Base-by-base conservation (phyloP, 2,329 filamentous ascomycete species). In the Fusarium piperis region DNA sequence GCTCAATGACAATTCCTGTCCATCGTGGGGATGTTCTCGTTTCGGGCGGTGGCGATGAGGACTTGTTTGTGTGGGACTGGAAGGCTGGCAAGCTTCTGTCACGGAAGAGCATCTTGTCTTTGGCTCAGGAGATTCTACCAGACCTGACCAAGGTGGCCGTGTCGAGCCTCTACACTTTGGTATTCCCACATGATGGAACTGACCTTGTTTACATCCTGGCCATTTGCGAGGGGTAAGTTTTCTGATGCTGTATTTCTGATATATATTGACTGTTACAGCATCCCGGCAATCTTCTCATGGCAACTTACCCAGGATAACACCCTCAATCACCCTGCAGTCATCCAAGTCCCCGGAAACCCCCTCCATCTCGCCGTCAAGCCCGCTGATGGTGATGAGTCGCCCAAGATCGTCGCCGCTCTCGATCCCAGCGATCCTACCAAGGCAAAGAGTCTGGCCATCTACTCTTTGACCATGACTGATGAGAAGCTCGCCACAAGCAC, bases 21-120 rank as follows among this genome's bases (percentile, higher is more conserved):
- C 82, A 81, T 59, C 82, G 85, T 26, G 85, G 86, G 4, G 86
- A 90, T n/a, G 74, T 92, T 1, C 86, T 99, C 32, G 83, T 98
- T 33, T 97, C 94, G 7, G 96, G 94, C 11, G 95, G 95, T 55
- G 96, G 95, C 5, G 95, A 98, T 75, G 85, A 91, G 65, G 88
- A 91, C 70, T 78, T 99, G 11, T 89, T 92, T 67, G 84, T 95
- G 0, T 99, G 95, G 95, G 86, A 95, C 70, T 99, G 95, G 95
- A 82, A 83, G 44, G 82, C 81, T 0, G 87, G 87, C 16, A 81
- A 79, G 18, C 78, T 93, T 28, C 77, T 91, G 0, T 84, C 86
- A 26, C 89, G 85, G 74, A 80, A 87, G 3, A 85, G 88, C 65
- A 71, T 94, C 18, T 80, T 88, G 7, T 76, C 76, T 2, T 79